phyloP scores from a whole-genome alignment of 176 grass and related monocot species.

The Oryza glaberrima region DNA sequence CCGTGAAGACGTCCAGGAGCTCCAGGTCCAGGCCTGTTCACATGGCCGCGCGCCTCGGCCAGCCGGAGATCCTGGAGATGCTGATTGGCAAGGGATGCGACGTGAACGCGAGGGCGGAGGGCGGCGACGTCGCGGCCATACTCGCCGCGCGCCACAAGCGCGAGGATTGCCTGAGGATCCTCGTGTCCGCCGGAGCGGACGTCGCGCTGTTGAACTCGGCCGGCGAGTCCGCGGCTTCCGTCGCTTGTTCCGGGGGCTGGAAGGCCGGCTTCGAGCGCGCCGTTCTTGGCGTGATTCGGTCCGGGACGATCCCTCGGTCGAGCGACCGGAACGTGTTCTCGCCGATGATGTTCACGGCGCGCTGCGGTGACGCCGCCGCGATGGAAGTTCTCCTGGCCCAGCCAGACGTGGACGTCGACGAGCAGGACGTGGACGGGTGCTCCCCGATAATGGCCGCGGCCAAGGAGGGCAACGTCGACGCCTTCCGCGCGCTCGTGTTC shows the following conservation, averaged over 20 bases:
- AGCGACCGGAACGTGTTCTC: conserved; percentile 70
- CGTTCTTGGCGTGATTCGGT: conserved; percentile 52
- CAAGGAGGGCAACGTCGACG: conserved; percentile 69
- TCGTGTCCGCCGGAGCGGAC: conserved; percentile 64
- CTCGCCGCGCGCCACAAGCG: conserved; percentile 54
- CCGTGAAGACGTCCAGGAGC: conserved; percentile 61
- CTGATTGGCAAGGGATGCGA: conserved; percentile 63
- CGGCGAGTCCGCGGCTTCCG: conserved; percentile 49
- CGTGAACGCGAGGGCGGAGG: conserved; percentile 63
- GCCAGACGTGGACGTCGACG: conserved; percentile 61
- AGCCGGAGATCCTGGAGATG: conserved; percentile 58
- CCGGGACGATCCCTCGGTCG: conserved; percentile 60
- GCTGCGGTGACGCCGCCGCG: conserved; percentile 53
- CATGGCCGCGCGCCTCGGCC: conserved; percentile 68
- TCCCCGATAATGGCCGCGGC: conserved; percentile 69
- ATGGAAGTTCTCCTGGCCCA: conserved; percentile 63
- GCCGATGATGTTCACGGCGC: conserved; percentile 56
- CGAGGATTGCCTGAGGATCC: conserved; percentile 73
- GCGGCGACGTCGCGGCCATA: conserved; percentile 60
- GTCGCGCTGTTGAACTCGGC: conserved; percentile 62
- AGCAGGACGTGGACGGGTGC: conserved; percentile 65
- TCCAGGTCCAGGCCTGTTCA: conserved; percentile 65
- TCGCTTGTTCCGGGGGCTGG: conserved; percentile 62
- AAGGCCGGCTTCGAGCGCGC: conserved; percentile 48
- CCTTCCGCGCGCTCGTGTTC: conserved; percentile 79